Percentiles rank a stretch among this genome's conserved stretches.
These are phyloP conservation scores for Lasiodiplodia sp. DNA, from an alignment of 2,329 filamentous ascomycete genomes.

Conservation along the genomic window DNA sequence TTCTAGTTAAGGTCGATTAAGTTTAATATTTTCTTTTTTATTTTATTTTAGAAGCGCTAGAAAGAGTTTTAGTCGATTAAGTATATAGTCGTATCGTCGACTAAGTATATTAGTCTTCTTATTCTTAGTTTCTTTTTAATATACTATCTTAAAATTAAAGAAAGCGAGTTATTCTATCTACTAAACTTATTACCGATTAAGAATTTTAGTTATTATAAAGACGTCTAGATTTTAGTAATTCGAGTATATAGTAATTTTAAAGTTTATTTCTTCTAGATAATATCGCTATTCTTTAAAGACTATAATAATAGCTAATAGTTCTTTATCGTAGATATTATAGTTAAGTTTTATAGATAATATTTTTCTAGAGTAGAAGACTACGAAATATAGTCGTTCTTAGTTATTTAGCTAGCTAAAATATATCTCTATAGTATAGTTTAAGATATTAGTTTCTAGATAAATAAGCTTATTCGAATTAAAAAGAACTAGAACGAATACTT, in stretches of 20 bases:
- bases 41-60: not conserved
- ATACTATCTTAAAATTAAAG: no score
- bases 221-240: conserved; percentile 42
- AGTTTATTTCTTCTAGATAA: conserved; percentile 33
- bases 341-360: conserved; percentile 37
- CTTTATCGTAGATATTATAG: conserved; percentile 46
- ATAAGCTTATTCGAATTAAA: not conserved
- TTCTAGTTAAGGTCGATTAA: not conserved
- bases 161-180: no score
- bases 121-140: no score
- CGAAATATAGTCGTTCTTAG: not conserved
- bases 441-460: not conserved
- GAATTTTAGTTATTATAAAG: conserved; percentile 33
- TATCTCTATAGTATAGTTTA: not conserved
- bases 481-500: not conserved
- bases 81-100: not conserved
- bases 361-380: conserved; percentile 3
- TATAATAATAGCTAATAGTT: conserved; percentile 44
- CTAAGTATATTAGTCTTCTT: no score
- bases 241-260: conserved; percentile 35
- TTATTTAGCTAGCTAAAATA: not conserved
- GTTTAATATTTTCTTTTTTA: not conserved
- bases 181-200: no score
- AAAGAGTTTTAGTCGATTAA: not conserved
- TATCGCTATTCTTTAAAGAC: conserved; percentile 37